Base-by-base conservation (phyloP, 2,329 filamentous ascomycete species). In the Lasiodiplodia sp. region DNA sequence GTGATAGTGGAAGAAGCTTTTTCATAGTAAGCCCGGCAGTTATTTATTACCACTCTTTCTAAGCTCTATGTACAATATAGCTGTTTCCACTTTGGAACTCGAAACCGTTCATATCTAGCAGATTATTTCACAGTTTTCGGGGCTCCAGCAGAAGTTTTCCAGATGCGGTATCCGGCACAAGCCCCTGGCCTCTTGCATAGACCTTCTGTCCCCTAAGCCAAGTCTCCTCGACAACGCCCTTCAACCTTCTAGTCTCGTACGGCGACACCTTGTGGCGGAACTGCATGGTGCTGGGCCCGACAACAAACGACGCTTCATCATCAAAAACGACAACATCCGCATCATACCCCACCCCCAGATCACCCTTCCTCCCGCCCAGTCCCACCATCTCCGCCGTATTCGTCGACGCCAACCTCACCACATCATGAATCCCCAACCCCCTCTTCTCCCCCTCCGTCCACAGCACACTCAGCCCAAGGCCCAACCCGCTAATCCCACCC, bases 401-500 rank as follows among this genome's bases (percentile, higher is more conserved):
- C 74, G 89, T 86, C 73, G 91, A 92, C 83, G 95, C 97, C 80
- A 96, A 90, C 3, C 90, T 86, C 2, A 95, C 94, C 16, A 98
- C 90, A 75, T 97, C 92, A 69, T 92, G 84, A 23, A 97, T 83
- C 51, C 84, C 84, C 66, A 85, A 82, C 79, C 82, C 69, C 78
- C 78, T 52, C 87, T 86, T 71, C 88, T 76, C 86, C 84, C 92
- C 86, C 55, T 93, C 89, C 0, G 93, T 94, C 89, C 94, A 91
- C 6, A 99, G 86, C 72, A 99, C 97, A 4, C 93, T 93, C 4
- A 99, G 86, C 0, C 96, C 96, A 0, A 99, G 87, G 0, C 96
- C 96, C 21, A 99, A 95, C 4, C 92, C 96, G 3, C 92, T 95
- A 75, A 99, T 97, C 16, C 96, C 96, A 66, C 96, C 96, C 96